Percentiles rank a stretch among this genome's conserved stretches.
These are phyloP conservation scores for Kwoniella shivajii DNA, from an alignment of 1,284 basidiomycete genomes.

Conservation along the genomic window DNA sequence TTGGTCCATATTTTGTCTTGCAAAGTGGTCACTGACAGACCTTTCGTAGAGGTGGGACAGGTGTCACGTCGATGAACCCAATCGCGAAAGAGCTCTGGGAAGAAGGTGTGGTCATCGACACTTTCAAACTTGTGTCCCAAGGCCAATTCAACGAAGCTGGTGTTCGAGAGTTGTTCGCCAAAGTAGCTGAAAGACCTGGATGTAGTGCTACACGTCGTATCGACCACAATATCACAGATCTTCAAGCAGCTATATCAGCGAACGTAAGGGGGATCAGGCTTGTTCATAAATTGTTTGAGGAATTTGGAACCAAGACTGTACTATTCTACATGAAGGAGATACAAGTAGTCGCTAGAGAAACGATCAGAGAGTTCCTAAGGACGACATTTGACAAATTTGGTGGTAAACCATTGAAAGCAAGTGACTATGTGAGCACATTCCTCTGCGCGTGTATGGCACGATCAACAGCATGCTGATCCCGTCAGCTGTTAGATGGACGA, in stretches of 20 bases:
- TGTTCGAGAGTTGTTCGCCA: constrained; percentile 65
- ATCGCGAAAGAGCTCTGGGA: constrained; percentile 86
- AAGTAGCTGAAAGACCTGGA: constrained; percentile 79
- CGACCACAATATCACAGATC: constrained; percentile 64
- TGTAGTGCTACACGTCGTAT: constrained; percentile 81
- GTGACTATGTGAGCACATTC: constrained; percentile 26
- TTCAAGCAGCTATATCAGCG: constrained; percentile 66
- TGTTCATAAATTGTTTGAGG: constrained; percentile 72
- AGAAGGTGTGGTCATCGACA: constrained; percentile 74
- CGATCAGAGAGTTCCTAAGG: constrained; percentile 75
- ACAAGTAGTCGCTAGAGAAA: constrained; percentile 79
- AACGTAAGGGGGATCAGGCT: constrained; percentile 89
- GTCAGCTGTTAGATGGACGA: constrained; percentile 56
- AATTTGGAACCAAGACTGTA: constrained; percentile 63
- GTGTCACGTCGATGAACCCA: constrained; percentile 76
- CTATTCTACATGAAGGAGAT: constrained; percentile 77
- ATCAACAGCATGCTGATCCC: constrained; percentile 5
- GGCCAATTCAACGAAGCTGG: constrained; percentile 27
- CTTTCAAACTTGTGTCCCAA: constrained; percentile 60
- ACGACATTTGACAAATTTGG: constrained; percentile 17
- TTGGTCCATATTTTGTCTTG: constrained; percentile 1
- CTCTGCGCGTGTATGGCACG: constrained; percentile 55
- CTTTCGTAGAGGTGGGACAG: constrained; percentile 31
- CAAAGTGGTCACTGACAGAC: constrained; percentile 4
- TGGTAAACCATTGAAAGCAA: constrained; percentile 22